Conservation (phyloP, 2,329 filamentous ascomycete genomes). For the Exophiala sideris region DNA sequence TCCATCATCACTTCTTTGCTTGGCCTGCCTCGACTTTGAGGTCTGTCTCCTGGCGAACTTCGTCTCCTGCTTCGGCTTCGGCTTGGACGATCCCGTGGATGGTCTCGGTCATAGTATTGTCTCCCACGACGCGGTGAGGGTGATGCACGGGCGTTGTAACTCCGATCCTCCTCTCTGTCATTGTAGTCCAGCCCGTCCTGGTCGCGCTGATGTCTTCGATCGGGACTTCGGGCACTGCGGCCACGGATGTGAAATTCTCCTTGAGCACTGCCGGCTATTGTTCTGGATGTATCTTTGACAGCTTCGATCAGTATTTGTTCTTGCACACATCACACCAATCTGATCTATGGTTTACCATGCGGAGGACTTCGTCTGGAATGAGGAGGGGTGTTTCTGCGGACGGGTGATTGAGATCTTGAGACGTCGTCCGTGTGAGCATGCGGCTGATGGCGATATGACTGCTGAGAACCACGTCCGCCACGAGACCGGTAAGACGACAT, state of each 20-base stretch:
- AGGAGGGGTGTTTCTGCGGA: constrained; percentile 36
- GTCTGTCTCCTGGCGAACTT: constrained; percentile 36
- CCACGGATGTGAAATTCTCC: constrained; percentile 34
- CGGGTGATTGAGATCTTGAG: constrained; percentile 39
- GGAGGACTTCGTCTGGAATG: constrained; percentile 45
- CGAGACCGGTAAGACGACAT: constrained; percentile 27
- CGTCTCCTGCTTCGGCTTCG: constrained; percentile 28
- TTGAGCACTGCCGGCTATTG: constrained; percentile 36
- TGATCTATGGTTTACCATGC: constrained; percentile 41
- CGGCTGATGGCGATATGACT: constrained; percentile 18
- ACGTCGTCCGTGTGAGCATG: constrained; percentile 42
- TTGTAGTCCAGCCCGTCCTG: constrained; percentile 28
- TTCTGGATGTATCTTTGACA: constrained; percentile 37
- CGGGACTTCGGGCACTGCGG: constrained; percentile 35
- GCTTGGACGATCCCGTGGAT: constrained; percentile 36
- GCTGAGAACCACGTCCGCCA: constrained; percentile 13
- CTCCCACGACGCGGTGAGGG: constrained; percentile 38
- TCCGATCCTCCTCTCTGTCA: constrained; percentile 30
- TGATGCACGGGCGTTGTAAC: constrained; percentile 36
- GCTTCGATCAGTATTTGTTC: constrained; percentile 39
- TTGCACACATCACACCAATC: constrained; percentile 18
- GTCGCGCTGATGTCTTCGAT: constrained; percentile 31
- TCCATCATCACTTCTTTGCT: constrained; percentile 52
- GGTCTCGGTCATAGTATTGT: constrained; percentile 46
- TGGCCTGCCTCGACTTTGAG: constrained; percentile 40